phyloP scores from a whole-genome alignment of 176 grass and related monocot genomes.

The Calamus simplicifolius region DNA sequence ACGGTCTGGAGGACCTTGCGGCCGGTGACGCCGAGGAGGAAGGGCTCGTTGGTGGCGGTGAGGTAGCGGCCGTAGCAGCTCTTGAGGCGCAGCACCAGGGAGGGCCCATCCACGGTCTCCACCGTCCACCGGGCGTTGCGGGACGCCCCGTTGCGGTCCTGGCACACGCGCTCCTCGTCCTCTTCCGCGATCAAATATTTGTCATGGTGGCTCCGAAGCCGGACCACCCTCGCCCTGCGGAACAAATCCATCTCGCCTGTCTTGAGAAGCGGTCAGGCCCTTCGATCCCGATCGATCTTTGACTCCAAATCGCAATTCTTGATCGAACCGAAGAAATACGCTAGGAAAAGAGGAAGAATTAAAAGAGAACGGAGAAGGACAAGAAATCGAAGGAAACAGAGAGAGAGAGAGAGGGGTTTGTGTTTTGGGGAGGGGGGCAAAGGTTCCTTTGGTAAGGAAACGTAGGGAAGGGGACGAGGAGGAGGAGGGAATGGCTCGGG shows the following conservation, averaged over 20 bases:
- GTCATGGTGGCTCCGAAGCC: conserved; percentile 65
- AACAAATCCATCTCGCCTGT: conserved; percentile 59
- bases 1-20: conserved; percentile 59
- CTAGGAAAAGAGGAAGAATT: too few relatives aligned
- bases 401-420: too few relatives aligned
- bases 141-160: conserved; percentile 59
- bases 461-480: too few relatives aligned
- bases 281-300: too few relatives aligned
- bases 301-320: too few relatives aligned
- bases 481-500: too few relatives aligned
- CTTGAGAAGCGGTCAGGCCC: too few relatives aligned
- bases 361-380: too few relatives aligned
- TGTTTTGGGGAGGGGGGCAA: too few relatives aligned
- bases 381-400: too few relatives aligned
- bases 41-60: conserved; percentile 71
- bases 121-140: conserved; percentile 59
- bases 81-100: conserved; percentile 56
- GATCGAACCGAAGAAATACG: too few relatives aligned
- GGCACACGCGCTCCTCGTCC: conserved; percentile 58
- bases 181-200: conserved; percentile 82
- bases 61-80: conserved; percentile 75
- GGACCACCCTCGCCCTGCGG: conserved; percentile 54
- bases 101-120: conserved; percentile 32
- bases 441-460: too few relatives aligned
- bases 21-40: conserved; percentile 43